Percentiles rank a stretch among this genome's conserved stretches.
Evolutionary conservation across 148 eudicot genomes (phyloP).

Genomic region (Chenopodium formosanum): DNA sequence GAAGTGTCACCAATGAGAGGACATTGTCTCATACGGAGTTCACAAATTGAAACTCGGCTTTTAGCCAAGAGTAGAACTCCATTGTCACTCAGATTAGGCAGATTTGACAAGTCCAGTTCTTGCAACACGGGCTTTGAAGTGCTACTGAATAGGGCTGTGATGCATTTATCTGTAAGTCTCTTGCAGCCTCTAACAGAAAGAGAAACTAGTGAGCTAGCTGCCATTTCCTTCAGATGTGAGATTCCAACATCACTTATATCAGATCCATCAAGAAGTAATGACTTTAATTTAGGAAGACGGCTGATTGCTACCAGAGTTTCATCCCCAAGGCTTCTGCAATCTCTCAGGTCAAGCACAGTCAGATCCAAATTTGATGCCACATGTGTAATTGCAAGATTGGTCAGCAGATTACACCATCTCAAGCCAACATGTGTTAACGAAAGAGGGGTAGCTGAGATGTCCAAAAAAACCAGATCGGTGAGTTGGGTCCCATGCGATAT

Average conservation of each 20-base stretch:
- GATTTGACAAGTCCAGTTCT: constrained; percentile 86
- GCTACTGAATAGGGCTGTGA: constrained; percentile 59
- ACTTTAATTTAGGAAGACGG: constrained; percentile 55
- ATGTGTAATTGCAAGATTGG: constrained; percentile 60
- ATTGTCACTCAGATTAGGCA: constrained; percentile 77
- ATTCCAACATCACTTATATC: constrained; percentile 77
- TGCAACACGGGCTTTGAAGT: constrained; percentile 49
- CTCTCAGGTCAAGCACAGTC: constrained; percentile 74
- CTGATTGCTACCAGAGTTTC: constrained; percentile 67
- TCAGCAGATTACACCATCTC: constrained; percentile 88
- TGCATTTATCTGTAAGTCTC: constrained; percentile 81
- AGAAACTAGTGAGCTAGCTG: constrained; percentile 48
- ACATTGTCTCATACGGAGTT: constrained; percentile 90
- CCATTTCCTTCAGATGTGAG: constrained; percentile 50
- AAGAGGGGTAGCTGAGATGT: constrained; percentile 84
- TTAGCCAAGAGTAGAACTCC: constrained; percentile 72
- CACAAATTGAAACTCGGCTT: constrained; percentile 56
- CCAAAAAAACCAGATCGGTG: constrained; percentile 86
- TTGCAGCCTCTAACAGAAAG: constrained; percentile 91
- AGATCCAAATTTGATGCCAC: constrained; percentile 69
- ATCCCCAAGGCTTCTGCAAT: constrained; percentile 87
- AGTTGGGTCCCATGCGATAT: constrained; percentile 74
- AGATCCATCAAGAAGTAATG: constrained; percentile 73
- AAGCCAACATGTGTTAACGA: constrained; percentile 75
- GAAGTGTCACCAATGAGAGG: constrained; percentile 86